Evolutionary conservation across 257 asterid species (phyloP).

Genomic region (Petunia secreta): DNA sequence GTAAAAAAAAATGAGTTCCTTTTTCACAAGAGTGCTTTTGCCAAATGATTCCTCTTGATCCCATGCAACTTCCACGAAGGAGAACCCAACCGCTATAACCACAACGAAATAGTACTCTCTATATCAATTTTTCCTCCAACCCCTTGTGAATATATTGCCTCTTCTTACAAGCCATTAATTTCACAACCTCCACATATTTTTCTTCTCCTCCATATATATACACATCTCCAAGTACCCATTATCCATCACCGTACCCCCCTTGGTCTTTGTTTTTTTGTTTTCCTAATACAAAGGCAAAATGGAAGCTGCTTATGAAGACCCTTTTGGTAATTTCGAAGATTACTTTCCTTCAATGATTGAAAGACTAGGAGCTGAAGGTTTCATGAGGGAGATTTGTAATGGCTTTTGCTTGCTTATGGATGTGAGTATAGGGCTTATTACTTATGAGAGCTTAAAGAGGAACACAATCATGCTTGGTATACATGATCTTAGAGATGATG

Average conservation of each 20-base stretch:
- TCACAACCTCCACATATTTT: slow-evolving; percentile 10
- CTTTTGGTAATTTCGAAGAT: slow-evolving; percentile 36
- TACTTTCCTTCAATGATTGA: slow-evolving; percentile 44
- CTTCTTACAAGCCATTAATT: slow-evolving; percentile 9
- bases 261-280: too few relatives aligned
- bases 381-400: slow-evolving; percentile 45
- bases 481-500: slow-evolving; percentile 43
- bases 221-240: too few relatives aligned
- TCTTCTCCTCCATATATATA: neutral
- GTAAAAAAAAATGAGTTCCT: neutral
- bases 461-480: slow-evolving; percentile 39
- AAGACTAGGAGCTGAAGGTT: slow-evolving; percentile 39
- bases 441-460: slow-evolving; percentile 48
- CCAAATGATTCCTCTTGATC: slow-evolving; percentile 17
- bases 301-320: slow-evolving; percentile 20
- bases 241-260: neutral
- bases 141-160: neutral
- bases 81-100: slow-evolving; percentile 2
- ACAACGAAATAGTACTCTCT: neutral
- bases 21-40: neutral
- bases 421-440: slow-evolving; percentile 40
- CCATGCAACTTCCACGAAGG: slow-evolving; percentile 38
- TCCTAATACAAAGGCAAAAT: neutral
- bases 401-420: slow-evolving; percentile 46
- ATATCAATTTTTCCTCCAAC: neutral